A percentile compares a stretch with the other conserved stretches of the same genome.
Conservation (phyloP, 345 rosid genomes). For the Melaleuca alternifolia region DNA sequence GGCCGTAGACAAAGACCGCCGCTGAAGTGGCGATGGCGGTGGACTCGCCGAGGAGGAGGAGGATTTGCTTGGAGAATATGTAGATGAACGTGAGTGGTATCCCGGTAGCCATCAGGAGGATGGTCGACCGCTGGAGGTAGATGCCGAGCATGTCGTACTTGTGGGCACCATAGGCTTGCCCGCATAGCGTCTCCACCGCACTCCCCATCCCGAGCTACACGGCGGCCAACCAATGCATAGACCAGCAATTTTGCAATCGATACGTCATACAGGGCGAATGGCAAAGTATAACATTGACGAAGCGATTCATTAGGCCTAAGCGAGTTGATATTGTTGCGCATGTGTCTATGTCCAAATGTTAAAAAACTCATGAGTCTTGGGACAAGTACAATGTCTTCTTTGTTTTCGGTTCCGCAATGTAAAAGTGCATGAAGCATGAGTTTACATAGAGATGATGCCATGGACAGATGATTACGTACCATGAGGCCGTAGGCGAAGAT, state of each 20-base stretch:
- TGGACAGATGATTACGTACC: slow-evolving; percentile 12
- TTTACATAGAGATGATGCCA: not conserved
- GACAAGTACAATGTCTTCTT: not conserved
- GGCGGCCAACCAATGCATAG: not conserved
- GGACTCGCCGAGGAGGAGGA: slow-evolving; percentile 47
- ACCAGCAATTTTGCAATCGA: not conserved
- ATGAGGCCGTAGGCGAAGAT: slow-evolving; percentile 36
- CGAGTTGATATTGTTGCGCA: not conserved
- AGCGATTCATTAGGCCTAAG: not conserved
- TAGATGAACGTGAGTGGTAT: slow-evolving; percentile 41
- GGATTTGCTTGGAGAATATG: slow-evolving; percentile 36
- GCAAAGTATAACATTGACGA: not conserved
- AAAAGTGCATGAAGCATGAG: not conserved
- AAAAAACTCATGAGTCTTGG: not conserved
- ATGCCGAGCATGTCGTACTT: slow-evolving; percentile 55
- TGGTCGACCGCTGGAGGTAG: slow-evolving; percentile 58
- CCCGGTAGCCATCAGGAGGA: slow-evolving; percentile 38
- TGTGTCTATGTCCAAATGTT: not conserved
- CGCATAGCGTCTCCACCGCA: slow-evolving; percentile 73
- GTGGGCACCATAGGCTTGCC: slow-evolving; percentile 74
- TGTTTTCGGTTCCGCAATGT: not conserved
- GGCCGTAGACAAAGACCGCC: slow-evolving; percentile 42
- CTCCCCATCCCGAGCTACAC: slow-evolving; percentile 74
- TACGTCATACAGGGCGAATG: not conserved
- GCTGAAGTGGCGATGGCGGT: slow-evolving; percentile 47